A percentile compares a stretch with the other conserved stretches of the same genome.
phyloP scores from a whole-genome alignment of 805 yeast species.

The Starmera dryadoides region DNA sequence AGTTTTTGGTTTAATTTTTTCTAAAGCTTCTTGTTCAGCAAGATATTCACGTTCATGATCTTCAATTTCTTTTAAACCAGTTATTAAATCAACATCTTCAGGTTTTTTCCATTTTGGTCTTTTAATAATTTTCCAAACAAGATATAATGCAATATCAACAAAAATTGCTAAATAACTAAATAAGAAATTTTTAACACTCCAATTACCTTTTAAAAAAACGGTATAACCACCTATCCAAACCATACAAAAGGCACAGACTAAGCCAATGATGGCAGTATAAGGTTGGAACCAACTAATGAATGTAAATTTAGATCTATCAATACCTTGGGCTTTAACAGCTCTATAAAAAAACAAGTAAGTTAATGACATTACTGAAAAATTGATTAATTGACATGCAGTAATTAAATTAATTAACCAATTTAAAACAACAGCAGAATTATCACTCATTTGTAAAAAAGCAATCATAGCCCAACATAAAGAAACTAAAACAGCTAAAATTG shows the following conservation, averaged over 20 bases:
- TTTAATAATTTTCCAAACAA: slow-evolving; percentile 45
- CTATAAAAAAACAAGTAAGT: slow-evolving; percentile 57
- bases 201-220: slow-evolving; percentile 59
- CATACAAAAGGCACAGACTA: slow-evolving; percentile 41
- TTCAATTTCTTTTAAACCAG: slow-evolving; percentile 52
- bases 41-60: slow-evolving; percentile 37
- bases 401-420: slow-evolving; percentile 68
- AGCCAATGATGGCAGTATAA: slow-evolving; percentile 43
- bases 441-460: slow-evolving; percentile 57
- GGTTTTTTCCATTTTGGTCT: slow-evolving; percentile 39
- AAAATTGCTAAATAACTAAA: slow-evolving; percentile 71
- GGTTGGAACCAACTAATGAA: slow-evolving; percentile 57
- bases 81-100: slow-evolving; percentile 42
- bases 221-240: slow-evolving; percentile 59
- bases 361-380: slow-evolving; percentile 48
- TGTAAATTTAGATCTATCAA: slow-evolving; percentile 37
- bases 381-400: slow-evolving; percentile 62
- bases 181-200: slow-evolving; percentile 56
- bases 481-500: slow-evolving; percentile 47
- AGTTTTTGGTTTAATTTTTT: slow-evolving; percentile 17
- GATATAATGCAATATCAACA: slow-evolving; percentile 37
- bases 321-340: slow-evolving; percentile 48
- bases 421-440: slow-evolving; percentile 54
- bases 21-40: slow-evolving; percentile 12
- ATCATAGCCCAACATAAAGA: slow-evolving; percentile 55